Evolutionary conservation across 1,139 yeast genomes (phyloP).

Genomic region (Candida glucosophila): DNA sequence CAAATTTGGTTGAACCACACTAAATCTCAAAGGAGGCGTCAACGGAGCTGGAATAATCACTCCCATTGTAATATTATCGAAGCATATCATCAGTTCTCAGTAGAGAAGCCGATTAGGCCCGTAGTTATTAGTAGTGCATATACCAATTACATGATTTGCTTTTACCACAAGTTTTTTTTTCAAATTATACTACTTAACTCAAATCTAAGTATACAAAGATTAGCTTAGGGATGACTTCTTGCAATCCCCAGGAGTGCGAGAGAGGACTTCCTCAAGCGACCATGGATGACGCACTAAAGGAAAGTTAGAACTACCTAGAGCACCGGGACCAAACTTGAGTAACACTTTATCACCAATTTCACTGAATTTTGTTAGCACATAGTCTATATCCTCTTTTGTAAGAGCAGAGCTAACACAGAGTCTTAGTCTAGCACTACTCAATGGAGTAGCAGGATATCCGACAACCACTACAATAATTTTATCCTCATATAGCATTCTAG

Average conservation of each 20-base stretch:
- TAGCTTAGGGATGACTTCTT: too few relatives aligned
- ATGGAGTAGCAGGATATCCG: slow-evolving; percentile 96
- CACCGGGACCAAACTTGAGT: slow-evolving; percentile 72
- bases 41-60: slow-evolving; percentile 27
- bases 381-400: slow-evolving; percentile 89
- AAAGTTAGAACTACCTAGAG: slow-evolving; percentile 55
- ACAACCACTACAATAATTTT: slow-evolving; percentile 93
- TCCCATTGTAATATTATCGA: too few relatives aligned
- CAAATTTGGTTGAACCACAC: slow-evolving; percentile 58
- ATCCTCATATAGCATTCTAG: slow-evolving; percentile 69
- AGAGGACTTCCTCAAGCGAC: slow-evolving; percentile 69
- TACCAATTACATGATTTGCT: too few relatives aligned
- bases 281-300: slow-evolving; percentile 64
- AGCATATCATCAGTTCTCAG: too few relatives aligned
- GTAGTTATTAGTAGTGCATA: too few relatives aligned
- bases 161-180: slow-evolving; percentile 1
- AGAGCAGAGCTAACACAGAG: slow-evolving; percentile 88
- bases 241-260: slow-evolving; percentile 66
- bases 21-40: slow-evolving; percentile 78
- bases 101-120: too few relatives aligned
- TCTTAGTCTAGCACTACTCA: slow-evolving; percentile 83
- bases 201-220: too few relatives aligned
- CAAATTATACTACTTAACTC: too few relatives aligned
- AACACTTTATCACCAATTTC: slow-evolving; percentile 73
- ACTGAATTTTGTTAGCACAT: slow-evolving; percentile 59